Evolutionary conservation across 169 alveolate genomes (phyloP).

Genomic region (Plasmodium gallinaceum): DNA sequence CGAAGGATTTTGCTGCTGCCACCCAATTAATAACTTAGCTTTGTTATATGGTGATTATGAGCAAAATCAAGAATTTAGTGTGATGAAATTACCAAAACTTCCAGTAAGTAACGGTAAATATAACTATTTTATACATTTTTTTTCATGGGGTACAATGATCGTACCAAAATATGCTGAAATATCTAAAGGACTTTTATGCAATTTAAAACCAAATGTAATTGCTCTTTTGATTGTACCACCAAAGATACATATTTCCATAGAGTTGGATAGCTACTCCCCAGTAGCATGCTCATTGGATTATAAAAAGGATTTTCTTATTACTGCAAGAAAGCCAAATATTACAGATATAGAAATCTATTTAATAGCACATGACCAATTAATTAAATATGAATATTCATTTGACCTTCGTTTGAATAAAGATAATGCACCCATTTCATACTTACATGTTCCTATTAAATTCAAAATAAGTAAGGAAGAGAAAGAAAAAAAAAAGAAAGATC

Average conservation of each 20-base stretch:
- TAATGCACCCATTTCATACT: constrained; percentile 72
- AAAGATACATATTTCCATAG: constrained; percentile 73
- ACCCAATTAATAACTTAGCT: constrained; percentile 80
- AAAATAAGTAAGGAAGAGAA: constrained; percentile 55
- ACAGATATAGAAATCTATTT: constrained; percentile 80
- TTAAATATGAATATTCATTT: constrained; percentile 77
- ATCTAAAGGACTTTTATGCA: constrained; percentile 76
- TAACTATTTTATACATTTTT: constrained; percentile 81
- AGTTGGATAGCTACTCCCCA: constrained; percentile 74
- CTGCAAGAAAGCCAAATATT: constrained; percentile 81
- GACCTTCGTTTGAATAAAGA: constrained; percentile 80
- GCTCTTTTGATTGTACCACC: constrained; percentile 82
- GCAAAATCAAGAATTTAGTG: constrained; percentile 45
- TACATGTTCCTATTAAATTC: constrained; percentile 37
- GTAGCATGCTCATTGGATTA: constrained; percentile 68
- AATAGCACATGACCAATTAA: constrained; percentile 79
- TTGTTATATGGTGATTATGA: constrained; percentile 79
- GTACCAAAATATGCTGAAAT: constrained; percentile 79
- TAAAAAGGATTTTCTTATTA: constrained; percentile 79
- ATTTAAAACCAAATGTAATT: constrained; percentile 60
- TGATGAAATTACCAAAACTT: constrained; percentile 77
- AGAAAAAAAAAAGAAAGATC: constrained; percentile 31
- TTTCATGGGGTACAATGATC: constrained; percentile 81
- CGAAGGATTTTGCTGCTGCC: constrained; percentile 82
- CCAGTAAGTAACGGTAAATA: constrained; percentile 76